These are phyloP conservation scores for Rosa rugosa DNA, from an alignment of 306 rosid genomes.

Conservation along the genomic window DNA sequence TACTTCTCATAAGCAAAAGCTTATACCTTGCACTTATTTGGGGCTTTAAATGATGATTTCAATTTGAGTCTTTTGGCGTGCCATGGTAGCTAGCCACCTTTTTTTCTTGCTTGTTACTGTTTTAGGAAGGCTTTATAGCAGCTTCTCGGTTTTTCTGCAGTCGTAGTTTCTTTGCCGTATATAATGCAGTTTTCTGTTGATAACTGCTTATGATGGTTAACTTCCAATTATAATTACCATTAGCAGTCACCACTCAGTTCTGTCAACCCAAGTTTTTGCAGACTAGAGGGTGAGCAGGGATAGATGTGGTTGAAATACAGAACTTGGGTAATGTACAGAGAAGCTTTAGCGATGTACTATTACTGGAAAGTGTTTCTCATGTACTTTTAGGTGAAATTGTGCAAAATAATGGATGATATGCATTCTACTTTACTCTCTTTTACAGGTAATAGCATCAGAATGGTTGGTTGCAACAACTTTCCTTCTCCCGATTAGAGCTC, in stretches of 20 bases:
- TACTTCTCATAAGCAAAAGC: no score
- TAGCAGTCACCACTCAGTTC: not conserved
- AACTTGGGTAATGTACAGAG: not conserved
- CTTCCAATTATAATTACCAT: not conserved
- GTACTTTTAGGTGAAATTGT: not conserved
- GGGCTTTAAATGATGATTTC: not conserved
- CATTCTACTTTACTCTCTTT: not conserved
- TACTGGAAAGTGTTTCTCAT: not conserved
- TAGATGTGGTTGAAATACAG: not conserved
- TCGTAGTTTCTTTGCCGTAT: not conserved
- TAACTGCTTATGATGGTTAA: slow-evolving; percentile 9
- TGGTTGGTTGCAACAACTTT: no score
- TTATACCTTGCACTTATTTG: not conserved
- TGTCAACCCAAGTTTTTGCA: not conserved
- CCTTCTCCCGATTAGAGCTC: no score
- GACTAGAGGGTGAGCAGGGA: no score
- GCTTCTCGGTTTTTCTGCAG: not conserved
- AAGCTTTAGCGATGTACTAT: not conserved
- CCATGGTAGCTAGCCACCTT: not conserved
- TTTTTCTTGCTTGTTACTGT: not conserved
- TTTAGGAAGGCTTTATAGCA: not conserved
- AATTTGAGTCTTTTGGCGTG: not conserved
- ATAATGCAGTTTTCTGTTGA: slow-evolving; percentile 12
- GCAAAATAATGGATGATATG: not conserved
- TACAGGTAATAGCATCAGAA: no score